A percentile compares a stretch with the other conserved stretches of the same genome.
phyloP scores from a whole-genome alignment of 352 stramenopile species.

The Globisporangium paroecandrum region DNA sequence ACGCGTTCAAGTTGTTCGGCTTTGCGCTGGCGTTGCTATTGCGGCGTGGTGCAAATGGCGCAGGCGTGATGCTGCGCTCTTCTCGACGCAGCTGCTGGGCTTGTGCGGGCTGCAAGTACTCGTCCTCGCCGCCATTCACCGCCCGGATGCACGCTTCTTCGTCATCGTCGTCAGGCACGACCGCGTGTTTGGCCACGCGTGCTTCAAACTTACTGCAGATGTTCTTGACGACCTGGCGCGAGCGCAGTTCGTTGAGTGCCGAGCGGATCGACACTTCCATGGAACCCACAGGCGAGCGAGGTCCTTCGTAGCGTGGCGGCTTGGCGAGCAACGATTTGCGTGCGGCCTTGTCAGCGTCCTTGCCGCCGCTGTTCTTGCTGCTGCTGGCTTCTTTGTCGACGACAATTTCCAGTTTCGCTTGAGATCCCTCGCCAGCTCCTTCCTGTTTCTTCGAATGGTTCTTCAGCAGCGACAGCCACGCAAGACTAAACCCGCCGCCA shows the following conservation, averaged over 20 bases:
- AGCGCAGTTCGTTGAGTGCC: conserved; percentile 44
- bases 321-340: conserved; percentile 17
- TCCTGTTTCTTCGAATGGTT: conserved; percentile 32
- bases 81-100: conserved; percentile 15
- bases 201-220: conserved; percentile 56
- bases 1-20: conserved; percentile 65
- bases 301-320: conserved; percentile 15
- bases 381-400: conserved; percentile 24
- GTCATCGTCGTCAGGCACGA: conserved; percentile 20
- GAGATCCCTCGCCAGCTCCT: not conserved
- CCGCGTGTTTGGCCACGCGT: conserved; percentile 11
- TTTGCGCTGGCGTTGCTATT: conserved; percentile 23
- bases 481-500: conserved; percentile 1
- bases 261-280: conserved; percentile 48
- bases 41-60: conserved; percentile 8
- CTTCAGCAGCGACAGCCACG: conserved; percentile 15
- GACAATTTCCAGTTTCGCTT: conserved; percentile 39
- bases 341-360: not conserved
- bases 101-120: conserved; percentile 16
- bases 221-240: conserved; percentile 45
- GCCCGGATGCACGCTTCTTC: conserved; percentile 9
- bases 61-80: conserved; percentile 7
- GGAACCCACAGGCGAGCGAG: conserved; percentile 8
- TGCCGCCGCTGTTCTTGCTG: not conserved
- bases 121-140: conserved; percentile 14